These are phyloP conservation scores for Lathyrus tuberosus DNA, from an alignment of 306 rosid genomes.

Conservation along the genomic window DNA sequence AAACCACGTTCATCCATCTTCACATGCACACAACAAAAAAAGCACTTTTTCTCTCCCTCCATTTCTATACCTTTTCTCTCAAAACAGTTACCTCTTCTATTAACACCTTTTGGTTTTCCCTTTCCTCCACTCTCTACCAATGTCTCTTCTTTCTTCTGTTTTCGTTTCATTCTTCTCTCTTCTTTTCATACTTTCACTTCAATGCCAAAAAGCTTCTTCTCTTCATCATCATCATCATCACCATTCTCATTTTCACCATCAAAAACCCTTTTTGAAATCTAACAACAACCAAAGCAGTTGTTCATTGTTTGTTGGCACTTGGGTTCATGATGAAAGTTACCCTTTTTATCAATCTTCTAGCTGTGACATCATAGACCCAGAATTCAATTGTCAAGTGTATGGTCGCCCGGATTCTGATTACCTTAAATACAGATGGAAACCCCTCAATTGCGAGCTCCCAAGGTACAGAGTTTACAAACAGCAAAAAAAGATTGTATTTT, in stretches of 20 bases:
- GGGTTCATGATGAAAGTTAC: slow-evolving; percentile 83
- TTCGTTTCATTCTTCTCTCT: slow-evolving; percentile 46
- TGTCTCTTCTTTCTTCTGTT: slow-evolving; percentile 48
- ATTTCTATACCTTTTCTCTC: neutral
- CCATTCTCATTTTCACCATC: slow-evolving; percentile 42
- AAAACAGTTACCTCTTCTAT: neutral
- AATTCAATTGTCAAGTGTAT: slow-evolving; percentile 84
- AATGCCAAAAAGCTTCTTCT: slow-evolving; percentile 57
- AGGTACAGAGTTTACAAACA: slow-evolving; percentile 52
- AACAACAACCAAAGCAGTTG: slow-evolving; percentile 58
- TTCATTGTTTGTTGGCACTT: slow-evolving; percentile 76
- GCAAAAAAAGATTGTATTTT: neutral
- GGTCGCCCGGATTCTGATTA: slow-evolving; percentile 96
- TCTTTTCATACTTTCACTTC: slow-evolving; percentile 46
- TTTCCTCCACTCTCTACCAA: slow-evolving; percentile 33
- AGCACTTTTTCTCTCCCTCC: slow-evolving; percentile 12
- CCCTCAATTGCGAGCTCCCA: slow-evolving; percentile 91
- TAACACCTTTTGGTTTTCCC: slow-evolving; percentile 28
- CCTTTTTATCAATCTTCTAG: slow-evolving; percentile 73
- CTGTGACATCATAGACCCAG: slow-evolving; percentile 79
- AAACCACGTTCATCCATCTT: slow-evolving; percentile 33
- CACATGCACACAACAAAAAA: slow-evolving; percentile 38
- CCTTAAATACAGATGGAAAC: slow-evolving; percentile 85
- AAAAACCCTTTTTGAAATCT: slow-evolving; percentile 60
- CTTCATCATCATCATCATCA: slow-evolving; percentile 40